These are phyloP conservation scores for Ustilago trichophora DNA, from an alignment of 1,284 basidiomycete species.

Conservation along the genomic window DNA sequence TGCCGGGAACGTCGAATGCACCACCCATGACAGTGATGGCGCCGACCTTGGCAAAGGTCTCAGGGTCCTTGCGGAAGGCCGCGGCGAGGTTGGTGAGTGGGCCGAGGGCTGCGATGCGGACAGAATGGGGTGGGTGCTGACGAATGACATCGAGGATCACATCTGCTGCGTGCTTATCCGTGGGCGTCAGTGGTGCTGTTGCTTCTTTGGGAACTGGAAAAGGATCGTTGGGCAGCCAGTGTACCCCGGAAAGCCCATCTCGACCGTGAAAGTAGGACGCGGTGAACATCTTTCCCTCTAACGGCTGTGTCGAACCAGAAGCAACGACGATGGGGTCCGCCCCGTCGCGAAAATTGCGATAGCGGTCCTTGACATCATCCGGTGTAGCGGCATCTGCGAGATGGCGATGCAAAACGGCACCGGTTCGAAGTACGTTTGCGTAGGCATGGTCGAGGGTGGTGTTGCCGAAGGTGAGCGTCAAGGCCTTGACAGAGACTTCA, in stretches of 20 bases:
- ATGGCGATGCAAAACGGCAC: conserved; percentile 77
- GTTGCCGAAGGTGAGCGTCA: conserved; percentile 73
- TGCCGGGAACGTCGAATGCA: conserved; percentile 90
- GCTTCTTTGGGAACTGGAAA: conserved; percentile 41
- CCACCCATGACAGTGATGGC: conserved; percentile 93
- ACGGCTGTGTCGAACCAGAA: conserved; percentile 69
- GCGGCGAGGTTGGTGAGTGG: conserved; percentile 86
- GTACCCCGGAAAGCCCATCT: conserved; percentile 60
- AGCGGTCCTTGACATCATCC: conserved; percentile 66
- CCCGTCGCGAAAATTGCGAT: conserved; percentile 16
- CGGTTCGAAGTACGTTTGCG: conserved; percentile 71
- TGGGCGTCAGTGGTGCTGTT: conserved; percentile 66
- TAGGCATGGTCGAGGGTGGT: conserved; percentile 67
- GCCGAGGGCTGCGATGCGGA: conserved; percentile 86
- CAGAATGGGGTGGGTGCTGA: conserved; percentile 72
- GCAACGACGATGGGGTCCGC: conserved; percentile 42
- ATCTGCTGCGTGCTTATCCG: conserved; percentile 72
- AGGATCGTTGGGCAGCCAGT: conserved; percentile 51
- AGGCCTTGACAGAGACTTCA: conserved; percentile 69
- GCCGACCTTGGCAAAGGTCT: conserved; percentile 72
- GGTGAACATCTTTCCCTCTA: conserved; percentile 79
- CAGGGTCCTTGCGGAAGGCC: conserved; percentile 73
- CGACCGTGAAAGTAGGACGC: conserved; percentile 78
- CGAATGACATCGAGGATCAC: conserved; percentile 77
- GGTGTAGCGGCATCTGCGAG: conserved; percentile 71